Conservation (phyloP, 768 basidiomycete genomes). For the Leccinum subgranulosum region DNA sequence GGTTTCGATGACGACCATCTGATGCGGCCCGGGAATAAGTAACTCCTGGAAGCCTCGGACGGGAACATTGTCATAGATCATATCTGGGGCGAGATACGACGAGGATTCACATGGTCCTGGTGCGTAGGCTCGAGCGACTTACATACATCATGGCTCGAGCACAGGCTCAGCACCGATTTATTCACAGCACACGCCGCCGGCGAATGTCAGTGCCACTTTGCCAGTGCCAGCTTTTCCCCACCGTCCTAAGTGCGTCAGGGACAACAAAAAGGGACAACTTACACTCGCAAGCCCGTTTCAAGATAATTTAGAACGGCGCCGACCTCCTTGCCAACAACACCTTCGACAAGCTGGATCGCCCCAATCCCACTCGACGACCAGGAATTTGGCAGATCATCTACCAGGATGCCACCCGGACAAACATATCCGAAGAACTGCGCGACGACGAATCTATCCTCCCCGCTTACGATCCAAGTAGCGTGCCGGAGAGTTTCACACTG, state of each 20-base stretch:
- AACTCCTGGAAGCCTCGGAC: no score
- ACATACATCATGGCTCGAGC: no score
- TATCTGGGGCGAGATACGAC: background rate
- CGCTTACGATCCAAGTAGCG: conserved; percentile 16
- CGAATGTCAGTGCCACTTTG: background rate
- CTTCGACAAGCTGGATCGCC: conserved; percentile 11
- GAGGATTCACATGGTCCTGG: no score
- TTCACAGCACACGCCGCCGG: background rate
- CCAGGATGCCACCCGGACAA: conserved; percentile 10
- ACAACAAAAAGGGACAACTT: background rate
- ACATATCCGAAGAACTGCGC: background rate
- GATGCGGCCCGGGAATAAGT: background rate
- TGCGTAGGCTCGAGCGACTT: background rate
- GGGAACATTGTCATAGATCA: background rate
- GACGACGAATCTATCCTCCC: conserved; percentile 21
- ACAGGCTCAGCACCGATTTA: background rate
- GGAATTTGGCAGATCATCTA: conserved; percentile 24
- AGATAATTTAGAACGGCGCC: background rate
- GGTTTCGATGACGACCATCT: background rate
- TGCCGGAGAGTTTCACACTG: background rate
- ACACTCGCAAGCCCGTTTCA: background rate
- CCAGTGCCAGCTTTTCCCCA: background rate
- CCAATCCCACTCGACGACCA: conserved; percentile 6
- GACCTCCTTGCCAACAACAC: background rate
- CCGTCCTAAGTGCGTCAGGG: background rate